Base-by-base conservation (phyloP, 148 eudicot species). In the Rhododendron vialii region DNA sequence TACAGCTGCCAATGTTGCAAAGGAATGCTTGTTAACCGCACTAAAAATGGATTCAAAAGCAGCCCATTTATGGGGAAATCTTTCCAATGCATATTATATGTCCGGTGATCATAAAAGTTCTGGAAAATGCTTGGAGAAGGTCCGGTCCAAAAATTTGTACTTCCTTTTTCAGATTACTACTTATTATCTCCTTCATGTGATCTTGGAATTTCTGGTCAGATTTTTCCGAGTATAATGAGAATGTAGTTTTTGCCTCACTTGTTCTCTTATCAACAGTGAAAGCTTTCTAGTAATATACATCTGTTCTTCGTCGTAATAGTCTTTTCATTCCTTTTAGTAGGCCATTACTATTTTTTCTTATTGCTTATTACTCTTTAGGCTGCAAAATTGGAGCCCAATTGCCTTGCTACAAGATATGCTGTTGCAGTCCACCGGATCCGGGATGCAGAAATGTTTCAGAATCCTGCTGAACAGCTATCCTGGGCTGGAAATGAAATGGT, bases 401-500 rank as follows among this genome's bases (percentile, higher is more conserved):
- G 99, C 94, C 89, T 94, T 92, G 92, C 98, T 85, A 92, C 93
- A 18, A 91, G 99, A 89, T 98, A 93, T 90, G 94, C 96, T 86
- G 94, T 92, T 88, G 98, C 98, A 83, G 92, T 95, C 82, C 98
- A 95, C 83, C 93, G 99, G 73, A 90, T 95, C 81, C 91, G 95
- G 92, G 98, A 98, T 38, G 95, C 95, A 80, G 99, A 98, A 87
- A 94, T 98, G 87, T 93, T 92, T 26, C 99, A 94, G 89, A 93
- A 93, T 93, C 96, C 95, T 50, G 89, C 89, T 84, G 99, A 95
- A 50, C 96, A 95, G 89, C 95, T 98, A 38, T 90, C 96, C 18
- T 94, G 95, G 96, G 98, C 99, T 81, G 98, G 96, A 84, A 95
- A 94, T 88, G 99, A 98, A 88, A 95, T 98, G 98, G 99, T 96